These are phyloP conservation scores for Phaeosphaeria sp. DNA, from an alignment of 2,329 filamentous ascomycete genomes.

Conservation along the genomic window DNA sequence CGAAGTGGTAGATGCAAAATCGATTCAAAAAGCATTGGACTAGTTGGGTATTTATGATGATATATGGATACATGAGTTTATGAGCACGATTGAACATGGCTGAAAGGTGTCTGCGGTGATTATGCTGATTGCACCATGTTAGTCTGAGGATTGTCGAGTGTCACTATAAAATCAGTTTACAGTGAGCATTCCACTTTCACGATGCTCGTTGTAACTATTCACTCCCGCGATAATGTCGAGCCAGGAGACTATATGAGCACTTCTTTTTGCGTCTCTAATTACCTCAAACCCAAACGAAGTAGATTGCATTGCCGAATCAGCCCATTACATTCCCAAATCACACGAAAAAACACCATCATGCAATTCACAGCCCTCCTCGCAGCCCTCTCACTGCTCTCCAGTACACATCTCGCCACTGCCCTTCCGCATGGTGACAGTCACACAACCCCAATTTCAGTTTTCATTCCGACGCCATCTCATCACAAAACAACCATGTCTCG, in stretches of 20 bases:
- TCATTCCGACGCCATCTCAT: no score
- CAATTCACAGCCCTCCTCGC: background rate
- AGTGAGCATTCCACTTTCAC: background rate
- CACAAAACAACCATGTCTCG: no score
- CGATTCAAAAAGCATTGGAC: background rate
- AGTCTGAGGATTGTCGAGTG: background rate
- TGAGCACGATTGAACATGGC: background rate
- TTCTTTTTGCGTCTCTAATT: no score
- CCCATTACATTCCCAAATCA: no score
- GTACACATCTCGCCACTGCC: no score
- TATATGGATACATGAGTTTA: background rate
- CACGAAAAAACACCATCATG: background rate
- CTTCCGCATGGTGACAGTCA: no score
- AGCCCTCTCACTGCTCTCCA: background rate
- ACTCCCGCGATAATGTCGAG: no score
- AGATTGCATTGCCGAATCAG: no score
- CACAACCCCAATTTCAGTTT: no score
- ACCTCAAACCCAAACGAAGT: no score
- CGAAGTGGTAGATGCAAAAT: constrained; percentile 32
- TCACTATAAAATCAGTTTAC: background rate
- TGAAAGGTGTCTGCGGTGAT: background rate
- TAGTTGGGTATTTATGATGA: background rate
- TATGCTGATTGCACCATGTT: background rate
- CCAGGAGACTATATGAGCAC: no score
- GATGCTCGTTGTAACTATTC: no score